Conservation (phyloP, 176 grass and related monocot species). For the Oryza officinalis region DNA sequence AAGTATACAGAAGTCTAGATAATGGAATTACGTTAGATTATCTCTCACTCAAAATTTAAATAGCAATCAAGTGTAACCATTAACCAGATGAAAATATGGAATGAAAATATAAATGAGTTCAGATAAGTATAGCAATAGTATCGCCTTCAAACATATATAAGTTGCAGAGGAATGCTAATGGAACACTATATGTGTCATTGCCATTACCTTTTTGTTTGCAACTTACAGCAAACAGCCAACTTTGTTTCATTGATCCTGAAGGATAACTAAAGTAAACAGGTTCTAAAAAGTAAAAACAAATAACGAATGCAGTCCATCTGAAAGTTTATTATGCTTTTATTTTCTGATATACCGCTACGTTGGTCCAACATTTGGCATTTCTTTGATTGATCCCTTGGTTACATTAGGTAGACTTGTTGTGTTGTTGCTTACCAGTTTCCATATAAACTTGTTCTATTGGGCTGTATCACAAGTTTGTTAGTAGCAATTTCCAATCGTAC, state of each 20-base stretch:
- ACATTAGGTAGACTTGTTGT: neutral
- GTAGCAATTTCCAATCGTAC: neutral
- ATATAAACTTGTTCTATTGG: neutral
- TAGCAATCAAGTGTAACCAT: neutral
- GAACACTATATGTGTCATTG: neutral
- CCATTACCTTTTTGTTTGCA: neutral
- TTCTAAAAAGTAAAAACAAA: neutral
- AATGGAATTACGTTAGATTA: neutral
- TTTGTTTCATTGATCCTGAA: conserved; percentile 7
- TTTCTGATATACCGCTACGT: too few species aligned
- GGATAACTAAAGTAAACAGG: neutral
- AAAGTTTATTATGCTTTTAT: neutral
- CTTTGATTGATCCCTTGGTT: neutral
- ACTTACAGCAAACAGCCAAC: neutral
- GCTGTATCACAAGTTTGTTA: neutral
- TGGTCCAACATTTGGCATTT: neutral
- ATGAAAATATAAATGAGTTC: neutral
- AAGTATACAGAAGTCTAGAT: neutral
- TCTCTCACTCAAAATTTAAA: neutral
- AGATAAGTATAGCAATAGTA: neutral
- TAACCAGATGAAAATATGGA: neutral
- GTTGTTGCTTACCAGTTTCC: neutral
- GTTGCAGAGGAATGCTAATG: neutral
- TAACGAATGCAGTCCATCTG: neutral
- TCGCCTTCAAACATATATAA: neutral